Percentiles rank a stretch among this genome's conserved stretches.
These are phyloP conservation scores for Paecilomyces variotii DNA, from an alignment of 2,329 filamentous ascomycete species.

Conservation along the genomic window DNA sequence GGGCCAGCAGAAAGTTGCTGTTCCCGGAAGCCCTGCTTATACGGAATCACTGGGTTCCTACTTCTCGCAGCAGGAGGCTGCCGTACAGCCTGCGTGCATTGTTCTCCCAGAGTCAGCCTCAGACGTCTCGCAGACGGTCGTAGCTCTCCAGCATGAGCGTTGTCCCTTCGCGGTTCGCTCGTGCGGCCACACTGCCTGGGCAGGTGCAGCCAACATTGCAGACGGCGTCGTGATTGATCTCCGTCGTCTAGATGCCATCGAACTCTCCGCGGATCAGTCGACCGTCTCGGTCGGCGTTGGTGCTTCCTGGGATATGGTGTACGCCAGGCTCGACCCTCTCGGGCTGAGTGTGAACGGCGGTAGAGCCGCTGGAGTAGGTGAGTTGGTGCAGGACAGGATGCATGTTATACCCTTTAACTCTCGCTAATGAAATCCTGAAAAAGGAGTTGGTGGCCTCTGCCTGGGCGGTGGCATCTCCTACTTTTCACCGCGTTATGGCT, in stretches of 20 bases:
- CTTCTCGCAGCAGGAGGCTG: conserved; percentile 2
- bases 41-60: background rate
- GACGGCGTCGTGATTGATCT: conserved; percentile 39
- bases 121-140: conserved; percentile 4
- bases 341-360: background rate
- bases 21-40: conserved; percentile 1
- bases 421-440: background rate
- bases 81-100: conserved; percentile 2
- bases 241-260: background rate
- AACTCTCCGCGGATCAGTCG: background rate
- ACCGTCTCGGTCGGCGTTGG: conserved; percentile 2
- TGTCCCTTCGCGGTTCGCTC: conserved; percentile 29
- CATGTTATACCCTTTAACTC: background rate
- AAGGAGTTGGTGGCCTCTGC: background rate
- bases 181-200: conserved; percentile 36
- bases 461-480: conserved; percentile 12
- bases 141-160: background rate
- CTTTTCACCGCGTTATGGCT: conserved; percentile 14
- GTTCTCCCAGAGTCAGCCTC: conserved; percentile 1
- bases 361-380: background rate
- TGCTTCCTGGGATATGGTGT: conserved; percentile 2
- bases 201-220: conserved; percentile 34
- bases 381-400: background rate
- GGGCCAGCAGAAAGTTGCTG: conserved; percentile 1
- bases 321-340: background rate